Base-by-base conservation (phyloP, 2,329 filamentous ascomycete species). In the Trichoderma cornu-damae region DNA sequence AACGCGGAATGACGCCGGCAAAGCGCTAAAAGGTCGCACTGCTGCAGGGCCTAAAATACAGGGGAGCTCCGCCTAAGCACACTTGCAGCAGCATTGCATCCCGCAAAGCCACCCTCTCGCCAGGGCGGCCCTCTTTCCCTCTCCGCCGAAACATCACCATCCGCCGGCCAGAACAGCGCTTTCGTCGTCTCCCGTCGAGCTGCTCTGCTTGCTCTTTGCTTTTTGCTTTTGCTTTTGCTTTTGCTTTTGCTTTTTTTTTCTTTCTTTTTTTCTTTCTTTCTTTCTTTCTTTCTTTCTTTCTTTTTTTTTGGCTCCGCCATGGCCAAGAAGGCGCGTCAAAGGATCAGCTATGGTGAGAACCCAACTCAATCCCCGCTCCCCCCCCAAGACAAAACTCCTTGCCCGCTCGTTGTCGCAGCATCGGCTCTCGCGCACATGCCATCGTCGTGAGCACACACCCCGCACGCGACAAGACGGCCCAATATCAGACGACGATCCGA, bases 251-350 rank as follows among this genome's bases (percentile, higher is more conserved):
- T 59, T 44, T n/a, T n/a, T n/a, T n/a, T n/a, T n/a, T n/a, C n/a
- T n/a, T n/a, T n/a, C 18, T 43, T 7, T 50, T 34, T n/a, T 47
- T 24, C 32, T 59, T 44, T n/a, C n/a, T n/a, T n/a, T n/a, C n/a
- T n/a, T n/a, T n/a, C n/a, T n/a, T n/a, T n/a, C n/a, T n/a, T n/a
- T n/a, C n/a, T n/a, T n/a, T n/a, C n/a, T n/a, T n/a, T n/a, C n/a
- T n/a, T n/a, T n/a, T 26, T 43, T 7, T 50, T 34, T n/a, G 42
- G 32, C 32, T 59, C 38, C 32, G 67, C 60, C 68, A 86, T 86
- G 83, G 83, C 83, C 69, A 85, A 83, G 71, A 87, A 86, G 76
- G 80, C 80, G 67, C 83, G 81, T 70, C 85, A 87, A 72, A 82
- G 83, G 72, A 85, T 88, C 73, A 86, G 83, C 71, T 88, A 88